A percentile compares a stretch with the other conserved stretches of the same genome.
Conservation (phyloP, 495 filamentous ascomycete genomes). For the Penicillium macrosclerotiorum region DNA sequence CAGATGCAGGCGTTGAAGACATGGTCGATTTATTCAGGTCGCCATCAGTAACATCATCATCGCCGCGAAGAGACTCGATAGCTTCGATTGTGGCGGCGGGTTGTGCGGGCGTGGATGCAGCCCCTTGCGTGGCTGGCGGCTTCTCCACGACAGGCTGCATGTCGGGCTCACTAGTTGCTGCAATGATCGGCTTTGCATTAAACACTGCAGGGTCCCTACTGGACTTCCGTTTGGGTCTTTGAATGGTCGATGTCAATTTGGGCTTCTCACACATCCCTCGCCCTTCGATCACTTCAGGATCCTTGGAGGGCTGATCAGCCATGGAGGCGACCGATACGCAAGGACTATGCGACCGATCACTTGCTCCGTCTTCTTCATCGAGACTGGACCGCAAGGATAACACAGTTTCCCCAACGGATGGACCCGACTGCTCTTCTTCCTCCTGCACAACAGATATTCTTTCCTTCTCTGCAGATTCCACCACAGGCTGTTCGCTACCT, state of each 20-base stretch:
- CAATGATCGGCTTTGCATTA: conserved; percentile 28
- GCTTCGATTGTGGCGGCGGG: conserved; percentile 23
- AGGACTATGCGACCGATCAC: conserved; percentile 22
- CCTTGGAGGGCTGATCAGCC: conserved; percentile 18
- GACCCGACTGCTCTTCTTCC: conserved; percentile 20
- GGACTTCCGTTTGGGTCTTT: conserved; percentile 35
- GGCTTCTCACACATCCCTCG: conserved; percentile 37
- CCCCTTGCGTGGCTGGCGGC: conserved; percentile 32
- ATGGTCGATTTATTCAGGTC: conserved; percentile 22
- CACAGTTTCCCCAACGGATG: conserved; percentile 19
- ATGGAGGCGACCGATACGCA: conserved; percentile 23
- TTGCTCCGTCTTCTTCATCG: conserved; percentile 16
- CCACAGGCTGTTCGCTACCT: conserved; percentile 5
- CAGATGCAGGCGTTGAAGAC: conserved; percentile 7
- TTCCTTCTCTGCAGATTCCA: conserved; percentile 14
- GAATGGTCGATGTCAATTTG: conserved; percentile 25
- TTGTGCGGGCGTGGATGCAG: conserved; percentile 21
- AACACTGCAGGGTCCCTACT: conserved; percentile 26
- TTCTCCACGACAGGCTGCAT: conserved; percentile 18
- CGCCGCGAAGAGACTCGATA: conserved; percentile 20
- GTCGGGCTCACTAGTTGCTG: conserved; percentile 22
- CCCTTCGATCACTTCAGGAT: conserved; percentile 37
- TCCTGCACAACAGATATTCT: conserved; percentile 27
- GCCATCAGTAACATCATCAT: conserved; percentile 15
- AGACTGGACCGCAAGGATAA: conserved; percentile 21